Evolutionary conservation across 2,329 filamentous ascomycete genomes (phyloP), one percentile per base, ranked within the genome.

Genomic region (Diplodia intermedia): DNA sequence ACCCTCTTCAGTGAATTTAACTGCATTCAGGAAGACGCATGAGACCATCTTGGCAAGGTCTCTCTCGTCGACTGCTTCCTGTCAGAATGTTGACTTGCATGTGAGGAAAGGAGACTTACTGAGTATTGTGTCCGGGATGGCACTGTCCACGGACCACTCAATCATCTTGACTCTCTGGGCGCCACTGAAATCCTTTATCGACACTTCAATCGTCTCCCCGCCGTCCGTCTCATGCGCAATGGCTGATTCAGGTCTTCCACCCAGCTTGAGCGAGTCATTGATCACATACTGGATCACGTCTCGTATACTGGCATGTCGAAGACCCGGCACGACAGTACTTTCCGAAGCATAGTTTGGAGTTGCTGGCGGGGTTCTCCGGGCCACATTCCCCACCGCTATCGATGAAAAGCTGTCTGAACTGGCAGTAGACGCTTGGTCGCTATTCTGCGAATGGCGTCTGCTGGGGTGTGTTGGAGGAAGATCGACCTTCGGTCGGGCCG

Each of bases 1-100:
- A 7, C 90, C 89, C 66, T 83, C 82, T 68, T 90, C 87, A 0
- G 89, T 91, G 73, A 91, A 91, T 75, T 91, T 91, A 72, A 91
- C 83, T 3, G 89, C 89, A 74, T 91, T 91, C 36, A 89, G 73
- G 52, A 88, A 85, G 2, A 90, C 84, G 70, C 87, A 89, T 3
- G 87, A 89, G 2, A 90, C 84, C 72, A 89, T 79, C 73, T 90
- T 90, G 54, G 85, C 84, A 43, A 90, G 77, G 69, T 90, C 88
- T 71, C 87, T 84, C 74, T 90, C 88, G 72, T 90, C 88, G 54
- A 88, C 82, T 75, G 62, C 4, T 36, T 7, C 6, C 2, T 7
- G 60, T 70, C 29, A 70, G 63, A 61, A 73, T 70, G 57, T 71
- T 70, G 70, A 43, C 15, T 55, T 47, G 54, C 55, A 31, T 9